phyloP scores from a whole-genome alignment of 805 yeast species.

The Kregervanrija pseudodelftensis region DNA sequence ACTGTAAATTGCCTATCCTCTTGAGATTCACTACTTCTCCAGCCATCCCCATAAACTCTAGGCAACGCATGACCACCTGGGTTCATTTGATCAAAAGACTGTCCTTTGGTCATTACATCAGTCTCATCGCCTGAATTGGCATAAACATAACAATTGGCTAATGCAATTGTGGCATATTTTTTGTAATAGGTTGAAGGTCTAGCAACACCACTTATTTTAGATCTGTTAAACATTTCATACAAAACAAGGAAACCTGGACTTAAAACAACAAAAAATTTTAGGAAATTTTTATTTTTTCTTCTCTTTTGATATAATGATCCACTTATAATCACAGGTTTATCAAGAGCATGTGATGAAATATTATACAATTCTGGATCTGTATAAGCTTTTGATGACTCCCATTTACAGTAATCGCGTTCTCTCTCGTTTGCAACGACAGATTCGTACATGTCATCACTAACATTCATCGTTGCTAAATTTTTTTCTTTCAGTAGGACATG shows the following conservation, averaged over 20 bases:
- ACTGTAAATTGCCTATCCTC: slow-evolving; percentile 69
- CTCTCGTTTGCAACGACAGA: slow-evolving; percentile 38
- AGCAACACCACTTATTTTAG: slow-evolving; percentile 34
- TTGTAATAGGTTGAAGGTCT: slow-evolving; percentile 42
- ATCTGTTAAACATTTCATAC: slow-evolving; percentile 44
- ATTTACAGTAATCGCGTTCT: slow-evolving; percentile 27
- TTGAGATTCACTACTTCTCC: slow-evolving; percentile 77
- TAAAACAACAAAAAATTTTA: slow-evolving; percentile 51
- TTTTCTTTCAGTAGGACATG: slow-evolving; percentile 31
- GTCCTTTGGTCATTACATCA: slow-evolving; percentile 42
- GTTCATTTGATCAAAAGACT: slow-evolving; percentile 33
- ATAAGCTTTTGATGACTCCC: slow-evolving; percentile 46
- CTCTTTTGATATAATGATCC: slow-evolving; percentile 68
- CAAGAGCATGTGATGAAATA: slow-evolving; percentile 50
- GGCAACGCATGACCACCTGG: slow-evolving; percentile 61
- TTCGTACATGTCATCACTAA: slow-evolving; percentile 48
- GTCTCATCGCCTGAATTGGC: slow-evolving; percentile 56
- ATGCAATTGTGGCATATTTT: slow-evolving; percentile 51
- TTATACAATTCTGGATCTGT: slow-evolving; percentile 50
- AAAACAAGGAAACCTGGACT: slow-evolving; percentile 64
- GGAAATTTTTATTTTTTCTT: slow-evolving; percentile 61
- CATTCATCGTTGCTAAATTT: slow-evolving; percentile 41
- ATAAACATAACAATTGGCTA: slow-evolving; percentile 66
- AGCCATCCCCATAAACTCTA: slow-evolving; percentile 71
- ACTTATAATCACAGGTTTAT: slow-evolving; percentile 50